Evolutionary conservation across 1,139 yeast genomes (phyloP).

Genomic region (Taphrina flavorubra): DNA sequence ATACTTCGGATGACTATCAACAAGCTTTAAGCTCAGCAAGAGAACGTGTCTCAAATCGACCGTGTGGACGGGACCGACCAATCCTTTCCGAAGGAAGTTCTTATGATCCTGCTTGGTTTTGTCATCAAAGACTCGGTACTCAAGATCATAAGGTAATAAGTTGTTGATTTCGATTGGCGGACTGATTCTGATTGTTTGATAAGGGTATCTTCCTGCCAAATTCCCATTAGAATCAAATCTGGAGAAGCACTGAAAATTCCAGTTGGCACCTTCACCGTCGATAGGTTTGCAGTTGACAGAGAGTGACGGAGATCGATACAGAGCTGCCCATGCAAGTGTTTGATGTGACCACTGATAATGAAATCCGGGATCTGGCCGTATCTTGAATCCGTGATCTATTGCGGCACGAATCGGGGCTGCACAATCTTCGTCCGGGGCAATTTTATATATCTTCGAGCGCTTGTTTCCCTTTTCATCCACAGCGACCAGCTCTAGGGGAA

Average conservation of each 20-base stretch:
- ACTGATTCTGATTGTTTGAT: slow-evolving; percentile 74
- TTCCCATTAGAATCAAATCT: slow-evolving; percentile 60
- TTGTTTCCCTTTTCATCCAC: slow-evolving; percentile 49
- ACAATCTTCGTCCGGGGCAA: slow-evolving; percentile 59
- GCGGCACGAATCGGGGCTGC: slow-evolving; percentile 78
- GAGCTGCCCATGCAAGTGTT: slow-evolving; percentile 67
- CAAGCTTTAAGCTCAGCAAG: slow-evolving; percentile 72
- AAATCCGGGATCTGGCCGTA: slow-evolving; percentile 65
- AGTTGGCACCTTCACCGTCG: slow-evolving; percentile 52
- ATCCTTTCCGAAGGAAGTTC: slow-evolving; percentile 67
- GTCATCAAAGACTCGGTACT: slow-evolving; percentile 78
- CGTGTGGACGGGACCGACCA: slow-evolving; percentile 74
- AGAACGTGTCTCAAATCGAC: slow-evolving; percentile 75
- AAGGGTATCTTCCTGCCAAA: slow-evolving; percentile 67
- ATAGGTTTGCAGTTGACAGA: slow-evolving; percentile 68
- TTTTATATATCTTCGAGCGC: slow-evolving; percentile 45
- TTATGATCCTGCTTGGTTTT: slow-evolving; percentile 73
- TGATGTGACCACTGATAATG: slow-evolving; percentile 72
- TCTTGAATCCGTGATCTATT: slow-evolving; percentile 61
- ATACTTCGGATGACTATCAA: slow-evolving; percentile 56
- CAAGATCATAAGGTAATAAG: slow-evolving; percentile 78
- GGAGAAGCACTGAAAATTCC: slow-evolving; percentile 78
- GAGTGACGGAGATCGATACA: slow-evolving; percentile 57
- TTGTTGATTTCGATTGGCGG: slow-evolving; percentile 90
- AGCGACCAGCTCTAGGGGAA: slow-evolving; percentile 60